These are phyloP conservation scores for Arabis hirsuta DNA, from an alignment of 345 rosid genomes.

Conservation along the genomic window DNA sequence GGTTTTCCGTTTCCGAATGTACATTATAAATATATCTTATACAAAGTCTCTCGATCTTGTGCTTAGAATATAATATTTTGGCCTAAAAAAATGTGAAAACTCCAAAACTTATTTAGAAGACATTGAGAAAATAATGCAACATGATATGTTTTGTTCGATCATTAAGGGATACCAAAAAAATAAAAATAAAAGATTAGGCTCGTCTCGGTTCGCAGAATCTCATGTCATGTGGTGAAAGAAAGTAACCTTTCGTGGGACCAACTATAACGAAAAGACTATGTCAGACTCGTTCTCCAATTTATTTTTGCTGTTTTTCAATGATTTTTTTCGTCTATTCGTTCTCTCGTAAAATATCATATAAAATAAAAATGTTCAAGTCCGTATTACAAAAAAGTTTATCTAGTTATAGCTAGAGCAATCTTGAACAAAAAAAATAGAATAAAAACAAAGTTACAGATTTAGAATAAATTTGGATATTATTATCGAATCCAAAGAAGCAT, in stretches of 20 bases:
- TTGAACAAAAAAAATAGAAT: no score
- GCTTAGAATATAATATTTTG: neutral
- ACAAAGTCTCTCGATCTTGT: neutral
- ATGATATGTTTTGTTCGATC: conserved; percentile 39
- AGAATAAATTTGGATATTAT: no score
- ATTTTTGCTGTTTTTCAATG: neutral
- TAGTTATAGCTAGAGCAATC: no score
- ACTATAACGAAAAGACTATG: conserved; percentile 12
- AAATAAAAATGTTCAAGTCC: no score
- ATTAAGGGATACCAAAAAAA: neutral
- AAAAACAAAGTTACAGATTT: no score
- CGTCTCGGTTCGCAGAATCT: conserved; percentile 19
- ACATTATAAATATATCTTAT: neutral
- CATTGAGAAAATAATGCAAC: conserved; percentile 27
- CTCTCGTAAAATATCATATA: neutral
- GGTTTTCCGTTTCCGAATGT: conserved; percentile 13
- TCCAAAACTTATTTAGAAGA: neutral
- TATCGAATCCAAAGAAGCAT: no score
- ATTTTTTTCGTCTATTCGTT: neutral
- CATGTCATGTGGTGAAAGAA: conserved; percentile 24
- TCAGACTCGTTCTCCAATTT: neutral
- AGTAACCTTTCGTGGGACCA: conserved; percentile 6
- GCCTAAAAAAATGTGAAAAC: conserved; percentile 15
- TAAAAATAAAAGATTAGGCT: neutral
- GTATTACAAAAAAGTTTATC: no score